Percentiles rank a stretch among this genome's conserved stretches.
Evolutionary conservation across 2,329 filamentous ascomycete genomes (phyloP).

Genomic region (Emydomyces testavorans): DNA sequence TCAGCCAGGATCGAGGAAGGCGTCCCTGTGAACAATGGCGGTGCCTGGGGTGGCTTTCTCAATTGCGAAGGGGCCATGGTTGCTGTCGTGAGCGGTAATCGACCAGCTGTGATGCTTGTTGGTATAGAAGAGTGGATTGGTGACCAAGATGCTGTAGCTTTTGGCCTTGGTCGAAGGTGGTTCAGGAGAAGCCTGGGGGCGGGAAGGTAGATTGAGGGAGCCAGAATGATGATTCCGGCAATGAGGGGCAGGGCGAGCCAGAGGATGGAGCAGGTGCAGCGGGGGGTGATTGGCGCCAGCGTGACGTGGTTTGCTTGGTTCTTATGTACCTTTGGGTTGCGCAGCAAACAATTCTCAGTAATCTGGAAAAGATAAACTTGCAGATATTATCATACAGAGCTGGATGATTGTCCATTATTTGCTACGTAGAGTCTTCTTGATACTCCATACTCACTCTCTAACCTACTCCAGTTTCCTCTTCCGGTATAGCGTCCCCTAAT

Average conservation of each 20-base stretch:
- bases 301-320: conserved; percentile 9
- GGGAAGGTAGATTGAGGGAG: conserved; percentile 33
- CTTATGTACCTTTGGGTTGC: neutral
- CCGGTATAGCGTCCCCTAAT: too few species aligned
- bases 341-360: too few species aligned
- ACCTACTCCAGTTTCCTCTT: too few species aligned
- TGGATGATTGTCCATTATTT: too few species aligned
- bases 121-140: conserved; percentile 13
- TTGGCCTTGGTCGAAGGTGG: conserved; percentile 32
- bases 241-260: conserved; percentile 22
- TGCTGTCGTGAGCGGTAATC: conserved; percentile 34
- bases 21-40: conserved; percentile 39
- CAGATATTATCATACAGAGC: too few species aligned
- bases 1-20: conserved; percentile 37
- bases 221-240: conserved; percentile 37
- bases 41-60: conserved; percentile 37
- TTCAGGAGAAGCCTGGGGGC: conserved; percentile 32
- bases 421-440: too few species aligned
- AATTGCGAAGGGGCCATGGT: conserved; percentile 38
- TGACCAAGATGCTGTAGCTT: conserved; percentile 18
- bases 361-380: too few species aligned
- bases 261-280: conserved; percentile 11
- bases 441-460: too few species aligned
- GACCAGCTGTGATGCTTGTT: conserved; percentile 10
- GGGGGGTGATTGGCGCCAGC: conserved; percentile 13